Base-by-base conservation (phyloP, 2,329 filamentous ascomycete genomes). In the Ophiostoma pallidulum region DNA sequence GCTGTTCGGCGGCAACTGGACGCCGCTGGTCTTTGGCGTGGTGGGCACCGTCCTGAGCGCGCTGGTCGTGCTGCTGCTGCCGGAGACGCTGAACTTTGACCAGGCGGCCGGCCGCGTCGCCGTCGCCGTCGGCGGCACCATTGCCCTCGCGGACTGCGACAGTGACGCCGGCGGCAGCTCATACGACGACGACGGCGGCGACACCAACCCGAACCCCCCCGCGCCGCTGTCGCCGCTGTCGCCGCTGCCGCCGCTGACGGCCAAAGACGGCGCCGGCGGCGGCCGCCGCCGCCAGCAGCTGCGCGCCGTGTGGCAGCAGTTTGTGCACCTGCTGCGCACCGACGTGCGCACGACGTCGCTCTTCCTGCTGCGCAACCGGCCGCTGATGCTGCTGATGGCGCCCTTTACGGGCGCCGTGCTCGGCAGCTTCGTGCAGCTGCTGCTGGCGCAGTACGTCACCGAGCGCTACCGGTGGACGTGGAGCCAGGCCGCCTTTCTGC, bases 381-480 rank as follows among this genome's bases (percentile, higher is more conserved):
- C 55, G 13, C 54, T 71, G 20, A 56, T 66, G 41, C 48, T 66
- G 12, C 61, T 74, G 4, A 61, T 70, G 16, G 4, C 64, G 2
- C 63, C 66, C 0, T 59, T 68, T 14, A 56, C 58, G 1, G 58
- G 67, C 13, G 58, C 61, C 8, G 46, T 66, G 5, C 35, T 61
- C 0, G 58, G 62, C 20, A 64, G 64, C 37, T 61, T 60, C 38
- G 58, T 62, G 20, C 58, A 62, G 41, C 62, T 65, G 4, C 50
- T 73, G 19, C 50, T 75, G 6, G 54, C 78, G 3, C 77, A 79
- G 55, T 78, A 78, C 54, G 64, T 72, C 46, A 71, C 69, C 1
- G 71, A 69, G 41, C 66, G 73, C 6, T 78, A 74, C 56, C 44
- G 60, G 26, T 71, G 74, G 65, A 66, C 65, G 8, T 72, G 71